Evolutionary conservation across 2,329 filamentous ascomycete species (phyloP).

Genomic region (Aspergillus fumigatus): DNA sequence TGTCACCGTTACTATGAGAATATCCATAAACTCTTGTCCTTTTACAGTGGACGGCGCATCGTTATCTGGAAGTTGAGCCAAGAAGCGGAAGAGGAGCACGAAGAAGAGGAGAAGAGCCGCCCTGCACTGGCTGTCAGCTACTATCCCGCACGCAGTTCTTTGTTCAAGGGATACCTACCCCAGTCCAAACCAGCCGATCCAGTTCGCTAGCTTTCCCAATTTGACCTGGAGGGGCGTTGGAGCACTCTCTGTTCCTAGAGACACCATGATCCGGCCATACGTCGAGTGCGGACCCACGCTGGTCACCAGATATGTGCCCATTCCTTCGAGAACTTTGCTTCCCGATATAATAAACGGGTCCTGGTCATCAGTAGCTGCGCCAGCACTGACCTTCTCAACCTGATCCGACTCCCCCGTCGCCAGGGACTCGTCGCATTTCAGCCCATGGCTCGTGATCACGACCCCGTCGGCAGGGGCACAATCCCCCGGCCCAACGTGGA

Average conservation of each 20-base stretch:
- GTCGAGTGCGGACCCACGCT: slow-evolving; percentile 69
- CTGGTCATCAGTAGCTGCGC: slow-evolving; percentile 50
- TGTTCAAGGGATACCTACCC: slow-evolving; percentile 36
- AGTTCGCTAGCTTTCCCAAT: slow-evolving; percentile 68
- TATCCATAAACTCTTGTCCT: slow-evolving; percentile 71
- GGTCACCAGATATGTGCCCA: slow-evolving; percentile 70
- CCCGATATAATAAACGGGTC: slow-evolving; percentile 78
- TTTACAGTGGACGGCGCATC: slow-evolving; percentile 61
- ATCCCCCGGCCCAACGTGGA: slow-evolving; percentile 66
- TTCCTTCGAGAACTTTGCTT: slow-evolving; percentile 69
- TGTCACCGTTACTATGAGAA: slow-evolving; percentile 73
- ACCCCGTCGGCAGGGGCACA: slow-evolving; percentile 67
- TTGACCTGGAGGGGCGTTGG: slow-evolving; percentile 74
- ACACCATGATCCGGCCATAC: slow-evolving; percentile 71
- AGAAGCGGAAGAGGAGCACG: slow-evolving; percentile 79
- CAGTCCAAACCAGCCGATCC: slow-evolving; percentile 73
- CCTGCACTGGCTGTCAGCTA: slow-evolving; percentile 15
- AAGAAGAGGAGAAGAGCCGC: slow-evolving; percentile 78
- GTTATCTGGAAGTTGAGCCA: slow-evolving; percentile 61
- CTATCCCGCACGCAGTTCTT: neutral
- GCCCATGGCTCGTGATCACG: slow-evolving; percentile 60
- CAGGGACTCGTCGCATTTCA: slow-evolving; percentile 70
- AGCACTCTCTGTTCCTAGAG: slow-evolving; percentile 67
- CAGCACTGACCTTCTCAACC: slow-evolving; percentile 61
- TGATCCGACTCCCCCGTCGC: slow-evolving; percentile 70